Base-by-base conservation (phyloP, 129 eudicot species). In the Artemisia tridentata region DNA sequence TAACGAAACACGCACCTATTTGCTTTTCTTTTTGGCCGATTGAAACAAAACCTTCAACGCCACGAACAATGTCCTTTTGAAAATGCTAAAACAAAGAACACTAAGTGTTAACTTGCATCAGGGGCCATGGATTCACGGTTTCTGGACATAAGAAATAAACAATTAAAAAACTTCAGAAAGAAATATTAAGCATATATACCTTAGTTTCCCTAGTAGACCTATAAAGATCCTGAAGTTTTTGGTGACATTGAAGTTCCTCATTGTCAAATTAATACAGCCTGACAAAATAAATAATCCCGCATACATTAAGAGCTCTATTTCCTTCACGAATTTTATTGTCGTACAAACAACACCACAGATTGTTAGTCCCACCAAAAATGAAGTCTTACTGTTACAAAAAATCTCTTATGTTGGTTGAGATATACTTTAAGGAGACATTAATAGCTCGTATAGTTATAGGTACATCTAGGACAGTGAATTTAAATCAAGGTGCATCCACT, bases 51-150 rank as follows among this genome's bases (percentile, higher is more conserved):
- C 91, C 87, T 87, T 93, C 97, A 65, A 82, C 79, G 53, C 92
- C 86, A 47, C 92, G 99, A 51, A 84, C 91, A 72, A 90, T 85
- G 75, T 93, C 99, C 84, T 79, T 85, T 77, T 93, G 97, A 78
- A 93, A 93, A 84, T 93, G 97, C 99, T 93, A 92, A 77, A 73
- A 65, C 72, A 63, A 10, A 29, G 52, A 54, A 70, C 20, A 4
- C 63, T 7, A 38, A 46, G 79, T 31, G 29, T 54, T 56, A 55
- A 19, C 20, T 69, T 21, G 11, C n/a, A 47, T 62, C 68, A 72
- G 66, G 76, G 7, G 17, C 71, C 72, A 62, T 64, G 68, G 74
- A 64, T 43, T 63, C 69, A 79, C 57, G 53, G 56, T 68, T 7
- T 63, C 61, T 68, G 19, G 65, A 61, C 56, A 20, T 65, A 43